Conservation (phyloP, 352 stramenopile species). For the Globisporangium okanoganense region DNA sequence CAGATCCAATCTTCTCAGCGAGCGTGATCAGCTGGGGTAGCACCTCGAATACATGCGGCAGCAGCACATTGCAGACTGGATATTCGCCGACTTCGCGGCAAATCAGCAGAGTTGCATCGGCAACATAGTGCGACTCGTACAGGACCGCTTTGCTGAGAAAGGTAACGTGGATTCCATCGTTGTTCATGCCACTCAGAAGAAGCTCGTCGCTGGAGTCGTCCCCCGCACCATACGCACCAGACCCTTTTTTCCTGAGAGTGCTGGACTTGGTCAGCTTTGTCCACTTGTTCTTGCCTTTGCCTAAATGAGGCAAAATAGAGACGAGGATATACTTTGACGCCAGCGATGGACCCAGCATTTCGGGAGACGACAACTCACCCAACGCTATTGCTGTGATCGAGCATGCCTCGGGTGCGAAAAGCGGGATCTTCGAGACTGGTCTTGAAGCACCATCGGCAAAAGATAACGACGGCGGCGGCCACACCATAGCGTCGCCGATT, state of each 20-base stretch:
- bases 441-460: slow-evolving; percentile 11
- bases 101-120: slow-evolving; percentile 57
- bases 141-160: slow-evolving; percentile 55
- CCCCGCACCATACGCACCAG: slow-evolving; percentile 12
- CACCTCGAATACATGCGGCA: slow-evolving; percentile 59
- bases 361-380: slow-evolving; percentile 45
- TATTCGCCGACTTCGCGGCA: slow-evolving; percentile 57
- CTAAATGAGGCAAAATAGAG: slow-evolving; percentile 45
- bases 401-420: slow-evolving; percentile 46
- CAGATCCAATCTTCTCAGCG: slow-evolving; percentile 59
- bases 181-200: slow-evolving; percentile 24
- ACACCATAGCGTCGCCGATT: neutral
- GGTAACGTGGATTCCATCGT: slow-evolving; percentile 56
- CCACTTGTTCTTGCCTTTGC: slow-evolving; percentile 54
- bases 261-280: slow-evolving; percentile 41
- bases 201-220: slow-evolving; percentile 6
- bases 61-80: slow-evolving; percentile 35
- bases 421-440: slow-evolving; percentile 8
- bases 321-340: slow-evolving; percentile 62
- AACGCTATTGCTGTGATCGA: slow-evolving; percentile 40
- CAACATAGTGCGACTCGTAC: slow-evolving; percentile 65
- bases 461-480: slow-evolving; percentile 8
- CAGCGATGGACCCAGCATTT: slow-evolving; percentile 52
- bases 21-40: slow-evolving; percentile 49
- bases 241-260: slow-evolving; percentile 32